Conservation (phyloP, 2,329 filamentous ascomycete species). For the Calonectria crousiana region DNA sequence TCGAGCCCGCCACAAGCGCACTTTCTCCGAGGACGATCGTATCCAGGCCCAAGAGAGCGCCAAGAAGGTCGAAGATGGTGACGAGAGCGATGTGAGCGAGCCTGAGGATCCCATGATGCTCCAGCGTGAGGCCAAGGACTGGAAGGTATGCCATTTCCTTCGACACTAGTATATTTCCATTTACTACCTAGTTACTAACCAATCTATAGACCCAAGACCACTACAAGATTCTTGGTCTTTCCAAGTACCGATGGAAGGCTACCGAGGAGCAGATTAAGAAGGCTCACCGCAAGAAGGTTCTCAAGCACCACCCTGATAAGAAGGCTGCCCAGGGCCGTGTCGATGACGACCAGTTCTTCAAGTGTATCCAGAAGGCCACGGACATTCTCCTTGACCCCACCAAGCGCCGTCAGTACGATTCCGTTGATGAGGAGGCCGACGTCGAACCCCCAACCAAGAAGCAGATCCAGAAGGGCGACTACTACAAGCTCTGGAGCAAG, state of each 20-base stretch:
- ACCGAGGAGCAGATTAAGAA: conserved; percentile 99
- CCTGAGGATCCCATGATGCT: conserved; percentile 93
- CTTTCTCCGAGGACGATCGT: conserved; percentile 97
- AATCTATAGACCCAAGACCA: conserved; percentile 85
- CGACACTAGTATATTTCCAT: not conserved
- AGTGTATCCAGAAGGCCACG: conserved; percentile 99
- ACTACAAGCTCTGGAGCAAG: conserved; percentile 92
- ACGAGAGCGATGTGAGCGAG: conserved; percentile 92
- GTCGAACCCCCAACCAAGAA: conserved; percentile 95
- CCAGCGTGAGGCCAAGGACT: conserved; percentile 95
- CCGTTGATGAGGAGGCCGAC: conserved; percentile 93
- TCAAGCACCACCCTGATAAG: conserved; percentile 99
- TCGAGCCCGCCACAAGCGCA: conserved; percentile 94
- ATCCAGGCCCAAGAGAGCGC: conserved; percentile 95
- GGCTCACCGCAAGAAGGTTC: conserved; percentile 99
- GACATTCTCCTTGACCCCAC: conserved; percentile 92
- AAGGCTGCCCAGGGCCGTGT: conserved; percentile 89
- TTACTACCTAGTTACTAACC: not conserved
- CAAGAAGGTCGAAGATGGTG: conserved; percentile 94
- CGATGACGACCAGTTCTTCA: conserved; percentile 99
- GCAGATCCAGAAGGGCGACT: conserved; percentile 86
- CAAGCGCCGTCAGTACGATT: conserved; percentile 96
- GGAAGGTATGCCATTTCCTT: conserved; percentile 78
- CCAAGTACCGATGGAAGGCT: conserved; percentile 91
- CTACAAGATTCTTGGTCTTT: conserved; percentile 94